Evolutionary conservation across 495 filamentous ascomycete species (phyloP).

Genomic region (Neurospora tetrasperma): DNA sequence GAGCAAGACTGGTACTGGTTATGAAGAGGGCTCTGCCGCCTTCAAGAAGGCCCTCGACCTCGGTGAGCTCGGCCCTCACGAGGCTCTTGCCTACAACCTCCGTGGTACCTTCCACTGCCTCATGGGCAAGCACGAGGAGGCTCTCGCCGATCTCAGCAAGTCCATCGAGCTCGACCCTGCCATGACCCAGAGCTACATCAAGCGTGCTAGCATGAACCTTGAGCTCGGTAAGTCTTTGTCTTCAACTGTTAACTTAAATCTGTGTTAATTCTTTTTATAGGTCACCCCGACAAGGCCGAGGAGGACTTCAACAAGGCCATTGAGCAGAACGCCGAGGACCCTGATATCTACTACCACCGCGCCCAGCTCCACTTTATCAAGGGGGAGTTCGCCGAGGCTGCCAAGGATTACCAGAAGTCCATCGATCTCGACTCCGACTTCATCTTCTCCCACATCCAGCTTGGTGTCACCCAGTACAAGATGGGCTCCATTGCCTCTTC

Average conservation of each 20-base stretch:
- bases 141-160: constrained; percentile 75
- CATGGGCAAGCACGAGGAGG: constrained; percentile 72
- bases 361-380: constrained; percentile 98
- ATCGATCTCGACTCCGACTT: constrained; percentile 93
- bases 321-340: constrained; percentile 75
- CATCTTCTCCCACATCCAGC: constrained; percentile 99
- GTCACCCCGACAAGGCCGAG: constrained; percentile 75
- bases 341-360: constrained; percentile 98
- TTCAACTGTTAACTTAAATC: neutral
- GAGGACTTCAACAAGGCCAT: constrained; percentile 83
- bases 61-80: constrained; percentile 64
- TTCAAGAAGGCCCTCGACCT: constrained; percentile 84
- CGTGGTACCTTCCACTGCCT: constrained; percentile 93
- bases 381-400: constrained; percentile 80
- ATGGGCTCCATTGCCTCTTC: constrained; percentile 96
- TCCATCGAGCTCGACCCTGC: constrained; percentile 81
- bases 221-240: constrained; percentile 62
- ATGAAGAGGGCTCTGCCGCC: constrained; percentile 70
- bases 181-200: constrained; percentile 94
- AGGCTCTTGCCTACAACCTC: constrained; percentile 90
- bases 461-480: constrained; percentile 99
- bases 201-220: constrained; percentile 94
- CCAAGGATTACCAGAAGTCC: constrained; percentile 98
- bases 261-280: constrained; percentile 31
- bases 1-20: constrained; percentile 78